Conservation (phyloP, 108 stramenopile genomes). For the Stephanodiscus minutulus region DNA sequence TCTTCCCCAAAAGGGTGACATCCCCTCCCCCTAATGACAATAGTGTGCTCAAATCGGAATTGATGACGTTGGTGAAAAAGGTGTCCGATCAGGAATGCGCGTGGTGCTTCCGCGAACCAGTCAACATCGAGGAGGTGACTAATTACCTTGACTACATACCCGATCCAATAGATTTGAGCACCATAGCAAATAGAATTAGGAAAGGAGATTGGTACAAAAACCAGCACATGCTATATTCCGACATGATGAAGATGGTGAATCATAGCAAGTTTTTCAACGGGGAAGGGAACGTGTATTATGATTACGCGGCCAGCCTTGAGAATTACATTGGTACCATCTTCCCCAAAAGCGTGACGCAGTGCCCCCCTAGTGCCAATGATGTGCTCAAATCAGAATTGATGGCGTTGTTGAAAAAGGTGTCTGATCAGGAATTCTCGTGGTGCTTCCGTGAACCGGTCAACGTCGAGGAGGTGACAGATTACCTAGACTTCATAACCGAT, state of each 20-base stretch:
- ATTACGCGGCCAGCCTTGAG: conserved; percentile 79
- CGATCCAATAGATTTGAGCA: conserved; percentile 89
- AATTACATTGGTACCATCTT: conserved; percentile 66
- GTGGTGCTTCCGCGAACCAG: conserved; percentile 96
- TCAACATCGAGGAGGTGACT: conserved; percentile 81
- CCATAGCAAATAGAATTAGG: conserved; percentile 86
- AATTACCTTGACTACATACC: conserved; percentile 89
- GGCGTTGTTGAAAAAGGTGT: conserved; percentile 69
- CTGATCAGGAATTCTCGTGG: conserved; percentile 93
- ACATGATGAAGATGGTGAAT: conserved; percentile 92
- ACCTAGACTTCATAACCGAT: conserved; percentile 80
- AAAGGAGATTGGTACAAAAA: conserved; percentile 85
- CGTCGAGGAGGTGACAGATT: conserved; percentile 84
- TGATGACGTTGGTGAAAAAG: conserved; percentile 71
- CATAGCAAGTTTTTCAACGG: conserved; percentile 96
- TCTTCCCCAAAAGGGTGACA: conserved; percentile 44
- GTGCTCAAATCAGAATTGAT: conserved; percentile 72
- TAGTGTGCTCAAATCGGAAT: conserved; percentile 64
- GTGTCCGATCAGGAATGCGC: conserved; percentile 88
- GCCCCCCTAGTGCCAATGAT: conserved; percentile 4
- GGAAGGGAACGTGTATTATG: conserved; percentile 67
- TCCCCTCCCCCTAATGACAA: background rate
- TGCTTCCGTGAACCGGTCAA: conserved; percentile 95
- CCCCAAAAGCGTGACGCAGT: conserved; percentile 14
- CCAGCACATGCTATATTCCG: conserved; percentile 75